Conservation (phyloP, 1,139 yeast genomes). For the Candida gigantensis region DNA sequence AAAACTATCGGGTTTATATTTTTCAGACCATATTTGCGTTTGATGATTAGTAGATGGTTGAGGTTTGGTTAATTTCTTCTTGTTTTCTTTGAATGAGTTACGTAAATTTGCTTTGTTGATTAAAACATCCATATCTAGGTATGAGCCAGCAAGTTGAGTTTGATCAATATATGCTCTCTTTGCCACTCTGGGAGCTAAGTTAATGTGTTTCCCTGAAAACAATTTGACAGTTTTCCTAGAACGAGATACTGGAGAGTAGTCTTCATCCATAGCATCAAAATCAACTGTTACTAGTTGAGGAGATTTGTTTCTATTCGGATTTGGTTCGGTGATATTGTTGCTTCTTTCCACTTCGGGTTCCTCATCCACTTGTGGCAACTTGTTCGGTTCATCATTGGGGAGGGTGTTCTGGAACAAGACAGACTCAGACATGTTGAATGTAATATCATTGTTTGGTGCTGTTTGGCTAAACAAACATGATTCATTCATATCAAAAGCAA, state of each 20-base stretch:
- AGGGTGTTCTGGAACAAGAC: background rate
- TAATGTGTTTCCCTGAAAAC: constrained; percentile 26
- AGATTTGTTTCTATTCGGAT: background rate
- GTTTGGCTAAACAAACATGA: background rate
- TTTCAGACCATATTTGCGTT: constrained; percentile 66
- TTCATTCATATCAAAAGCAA: background rate
- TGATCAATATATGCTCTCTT: constrained; percentile 7
- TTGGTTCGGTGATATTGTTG: no score
- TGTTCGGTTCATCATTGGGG: background rate
- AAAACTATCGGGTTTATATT: constrained; percentile 76
- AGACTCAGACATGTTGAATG: background rate
- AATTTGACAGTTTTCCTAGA: constrained; percentile 23
- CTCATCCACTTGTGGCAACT: background rate
- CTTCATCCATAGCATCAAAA: background rate
- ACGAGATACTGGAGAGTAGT: constrained; percentile 6
- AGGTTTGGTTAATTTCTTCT: constrained; percentile 12
- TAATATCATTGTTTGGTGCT: background rate
- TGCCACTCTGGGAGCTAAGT: constrained; percentile 20
- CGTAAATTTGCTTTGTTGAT: constrained; percentile 30
- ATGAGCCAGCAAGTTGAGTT: constrained; percentile 13
- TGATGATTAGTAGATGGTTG: background rate
- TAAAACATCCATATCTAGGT: constrained; percentile 34
- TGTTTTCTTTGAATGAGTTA: constrained; percentile 24
- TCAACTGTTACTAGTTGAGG: background rate
- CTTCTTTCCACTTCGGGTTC: background rate